Evolutionary conservation across 2,329 filamentous ascomycete species (phyloP), one percentile per base, ranked within the genome.

Genomic region (Cercospora zeae-maydis): DNA sequence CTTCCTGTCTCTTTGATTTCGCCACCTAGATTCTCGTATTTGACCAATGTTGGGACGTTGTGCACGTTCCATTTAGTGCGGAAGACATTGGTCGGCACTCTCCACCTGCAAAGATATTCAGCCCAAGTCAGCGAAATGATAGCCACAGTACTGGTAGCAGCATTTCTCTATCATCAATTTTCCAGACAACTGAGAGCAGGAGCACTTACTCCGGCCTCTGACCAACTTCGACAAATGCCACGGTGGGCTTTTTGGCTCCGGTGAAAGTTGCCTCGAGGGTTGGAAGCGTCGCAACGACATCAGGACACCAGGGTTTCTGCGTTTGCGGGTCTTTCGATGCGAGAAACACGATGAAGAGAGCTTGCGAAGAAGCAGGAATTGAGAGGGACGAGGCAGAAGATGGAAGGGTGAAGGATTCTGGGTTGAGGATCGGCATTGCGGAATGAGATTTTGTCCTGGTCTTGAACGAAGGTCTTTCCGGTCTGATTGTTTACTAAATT

Each of bases 31-130:
- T 53, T 61, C 55, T 69, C 65, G 19, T 58, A 69, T 7, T 60
- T 59, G 6, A 63, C 57, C 42, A 69, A 54, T 11, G 65, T 59
- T 10, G 67, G 67, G 14, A 64, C 62, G 30, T 63, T 69, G 87
- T 93, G 31, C 93, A 99, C 70, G 93, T 98, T 52, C 92, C 93
- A 11, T 81, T 99, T 59, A 79, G 85, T 24, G 88, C 92, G 63
- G 93, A 90, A 0, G 95, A 99, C 77, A 88, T 92, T 73, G 83
- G 98, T 47, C 88, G 96, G 55, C 83, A 66, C 63, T 54, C 52
- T 67, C 67, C 67, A 69, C 49, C 67, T 68, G 4, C 49, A 13
- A 2, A 16, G 5, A 19, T 8, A 1, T 11, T 16, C 27, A 19
- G 5, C 14, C 11, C 2, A 52, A 52, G 27, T 52, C n/a, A 52